These are phyloP conservation scores for Euptelea pleiosperma DNA, from an alignment of 164 flowering plant species.

Conservation along the genomic window DNA sequence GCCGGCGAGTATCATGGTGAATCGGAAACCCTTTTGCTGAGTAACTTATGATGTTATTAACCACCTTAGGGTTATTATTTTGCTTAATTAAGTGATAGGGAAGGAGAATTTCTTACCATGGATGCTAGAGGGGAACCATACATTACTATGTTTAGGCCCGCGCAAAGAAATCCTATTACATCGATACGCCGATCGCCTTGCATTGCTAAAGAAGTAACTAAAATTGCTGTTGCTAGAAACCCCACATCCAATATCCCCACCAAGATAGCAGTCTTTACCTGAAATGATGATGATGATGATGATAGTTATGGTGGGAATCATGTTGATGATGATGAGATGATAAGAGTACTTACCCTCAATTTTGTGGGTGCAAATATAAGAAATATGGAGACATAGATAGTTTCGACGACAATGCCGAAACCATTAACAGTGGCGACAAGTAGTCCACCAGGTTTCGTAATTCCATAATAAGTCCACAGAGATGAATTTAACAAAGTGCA, in stretches of 20 bases:
- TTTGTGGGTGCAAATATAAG: conserved; percentile 41
- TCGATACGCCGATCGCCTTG: conserved; percentile 25
- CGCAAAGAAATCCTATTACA: conserved; percentile 33
- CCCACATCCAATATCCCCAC: conserved; percentile 31
- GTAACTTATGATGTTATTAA: too few relatives aligned
- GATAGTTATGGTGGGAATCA: too few relatives aligned
- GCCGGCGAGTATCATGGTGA: too few relatives aligned
- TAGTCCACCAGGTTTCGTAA: conserved; percentile 35
- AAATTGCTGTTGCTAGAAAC: conserved; percentile 25
- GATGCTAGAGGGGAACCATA: conserved; percentile 48
- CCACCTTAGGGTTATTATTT: too few relatives aligned
- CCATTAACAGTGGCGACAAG: conserved; percentile 62
- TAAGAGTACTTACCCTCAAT: conserved; percentile 30
- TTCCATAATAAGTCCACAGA: conserved; percentile 56
- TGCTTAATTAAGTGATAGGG: too few relatives aligned
- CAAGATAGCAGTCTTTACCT: conserved; percentile 33
- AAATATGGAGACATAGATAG: conserved; percentile 35
- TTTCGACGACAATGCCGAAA: conserved; percentile 42
- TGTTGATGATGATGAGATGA: neutral
- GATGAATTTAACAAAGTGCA: conserved; percentile 39
- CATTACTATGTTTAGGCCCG: conserved; percentile 43
- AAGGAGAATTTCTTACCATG: too few relatives aligned
- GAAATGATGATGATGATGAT: too few relatives aligned
- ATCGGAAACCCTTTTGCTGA: too few relatives aligned
- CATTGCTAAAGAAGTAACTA: conserved; percentile 25